A percentile compares a stretch with the other conserved stretches of the same genome.
Conservation (phyloP, 352 stramenopile genomes). For the Globisporangium lucens region DNA sequence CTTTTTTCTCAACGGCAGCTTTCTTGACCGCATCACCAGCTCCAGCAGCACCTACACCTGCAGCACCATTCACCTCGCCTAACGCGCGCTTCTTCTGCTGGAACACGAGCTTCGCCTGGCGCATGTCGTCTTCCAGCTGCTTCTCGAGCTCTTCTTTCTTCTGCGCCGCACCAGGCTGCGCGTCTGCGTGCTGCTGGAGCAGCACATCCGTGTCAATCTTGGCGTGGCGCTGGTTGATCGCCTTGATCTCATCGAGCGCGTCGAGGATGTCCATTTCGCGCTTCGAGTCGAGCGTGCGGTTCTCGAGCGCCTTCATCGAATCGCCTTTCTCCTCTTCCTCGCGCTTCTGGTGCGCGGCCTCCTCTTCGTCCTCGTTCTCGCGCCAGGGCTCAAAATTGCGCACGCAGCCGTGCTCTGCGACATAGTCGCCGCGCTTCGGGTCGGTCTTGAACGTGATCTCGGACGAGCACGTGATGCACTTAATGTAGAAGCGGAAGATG, state of each 20-base stretch:
- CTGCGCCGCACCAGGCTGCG: constrained; percentile 9
- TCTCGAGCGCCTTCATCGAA: constrained; percentile 98
- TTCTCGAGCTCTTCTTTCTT: constrained; percentile 41
- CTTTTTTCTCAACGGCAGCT: not conserved
- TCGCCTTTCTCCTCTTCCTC: constrained; percentile 94
- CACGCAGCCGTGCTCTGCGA: constrained; percentile 94
- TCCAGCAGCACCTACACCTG: not conserved
- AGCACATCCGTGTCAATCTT: constrained; percentile 85
- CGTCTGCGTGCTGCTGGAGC: constrained; percentile 53
- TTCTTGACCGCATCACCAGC: not conserved
- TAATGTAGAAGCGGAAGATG: constrained; percentile 98
- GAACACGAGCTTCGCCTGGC: constrained; percentile 56
- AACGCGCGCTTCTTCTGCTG: constrained; percentile 39
- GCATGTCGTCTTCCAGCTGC: constrained; percentile 46
- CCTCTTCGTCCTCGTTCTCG: constrained; percentile 79
- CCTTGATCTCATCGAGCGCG: constrained; percentile 97
- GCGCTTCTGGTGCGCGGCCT: constrained; percentile 62
- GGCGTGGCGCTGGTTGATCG: constrained; percentile 95
- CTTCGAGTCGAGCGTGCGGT: constrained; percentile 97
- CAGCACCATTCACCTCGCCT: constrained; percentile 7
- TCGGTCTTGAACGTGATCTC: constrained; percentile 99
- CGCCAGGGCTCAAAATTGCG: constrained; percentile 98
- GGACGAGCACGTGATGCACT: constrained; percentile 92
- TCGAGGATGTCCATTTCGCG: constrained; percentile 99
- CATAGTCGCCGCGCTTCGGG: constrained; percentile 98